Base-by-base conservation (phyloP, 306 rosid species). In the Herpetospermum pedunculosum region DNA sequence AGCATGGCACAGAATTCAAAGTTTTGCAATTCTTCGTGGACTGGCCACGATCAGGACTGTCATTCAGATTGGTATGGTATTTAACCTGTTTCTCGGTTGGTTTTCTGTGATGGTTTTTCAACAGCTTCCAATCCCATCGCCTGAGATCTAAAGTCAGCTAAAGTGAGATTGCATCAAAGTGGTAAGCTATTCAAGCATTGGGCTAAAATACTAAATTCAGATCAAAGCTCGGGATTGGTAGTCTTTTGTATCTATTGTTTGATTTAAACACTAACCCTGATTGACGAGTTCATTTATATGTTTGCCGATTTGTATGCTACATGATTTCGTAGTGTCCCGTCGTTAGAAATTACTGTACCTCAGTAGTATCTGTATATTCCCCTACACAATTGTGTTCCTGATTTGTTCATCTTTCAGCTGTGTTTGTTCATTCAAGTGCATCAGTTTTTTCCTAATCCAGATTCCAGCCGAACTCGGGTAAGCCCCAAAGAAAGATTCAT, bases 211-310 rank as follows among this genome's bases (percentile, higher is more conserved):
- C 57, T 13, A 25, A 15, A 26, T 69, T 69, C 2, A 16, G 55
- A 44, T 28, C 14, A 15, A 69, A 16, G 40, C 55, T 69, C 5
- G 74, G 74, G 57, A 69, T 69, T 46, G 55, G 34, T 28, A 43
- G 40, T 8, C 38, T 3, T 28, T 69, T 69, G 74, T 69, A 69
- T 69, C 57, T 69, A 69, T 69, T 69, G 25, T 69, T 69, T 69
- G 54, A 69, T 44, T 44, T 69, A 26, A 46, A 69, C 74, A 46
- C 28, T 46, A 44, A 46, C 55, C 25, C 55, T 43, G 55, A 32
- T 69, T 14, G 55, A 46, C 34, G 25, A 69, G 55, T 46, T 69
- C 74, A 28, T 69, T 69, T 69, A 69, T 26, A 69, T 69, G 28
- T 69, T 69, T 44, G 19, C 40, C 16, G 40, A 69, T 69, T 47